A percentile compares a stretch with the other conserved stretches of the same genome.
These are phyloP conservation scores for Blastocystis sp. DNA, from an alignment of 352 stramenopile genomes.

Conservation along the genomic window DNA sequence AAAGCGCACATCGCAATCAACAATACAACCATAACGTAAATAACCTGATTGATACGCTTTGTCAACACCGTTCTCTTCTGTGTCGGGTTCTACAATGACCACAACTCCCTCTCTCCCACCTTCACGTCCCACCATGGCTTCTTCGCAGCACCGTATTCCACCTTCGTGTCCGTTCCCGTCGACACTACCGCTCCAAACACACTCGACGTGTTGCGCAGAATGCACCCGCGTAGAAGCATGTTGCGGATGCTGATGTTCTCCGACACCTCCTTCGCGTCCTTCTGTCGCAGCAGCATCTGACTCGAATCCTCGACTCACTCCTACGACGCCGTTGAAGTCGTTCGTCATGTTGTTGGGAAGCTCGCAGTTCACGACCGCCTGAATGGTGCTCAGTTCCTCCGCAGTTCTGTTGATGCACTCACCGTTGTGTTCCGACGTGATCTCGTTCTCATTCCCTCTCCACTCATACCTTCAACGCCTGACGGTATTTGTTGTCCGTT, in stretches of 20 bases:
- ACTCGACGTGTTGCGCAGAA: slow-evolving; percentile 81
- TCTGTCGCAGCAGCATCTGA: slow-evolving; percentile 67
- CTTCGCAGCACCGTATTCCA: slow-evolving; percentile 68
- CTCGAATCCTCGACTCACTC: slow-evolving; percentile 75
- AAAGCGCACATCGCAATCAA: slow-evolving; percentile 65
- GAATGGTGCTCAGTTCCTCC: slow-evolving; percentile 59
- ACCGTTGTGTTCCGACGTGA: neutral
- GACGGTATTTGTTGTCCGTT: slow-evolving; percentile 76
- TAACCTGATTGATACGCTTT: slow-evolving; percentile 66
- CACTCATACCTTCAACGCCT: slow-evolving; percentile 56
- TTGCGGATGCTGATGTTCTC: slow-evolving; percentile 68
- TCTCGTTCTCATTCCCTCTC: slow-evolving; percentile 28
- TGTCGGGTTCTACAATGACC: neutral
- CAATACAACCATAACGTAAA: slow-evolving; percentile 62
- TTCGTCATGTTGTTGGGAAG: slow-evolving; percentile 70
- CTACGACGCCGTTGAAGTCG: slow-evolving; percentile 58
- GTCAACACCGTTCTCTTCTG: slow-evolving; percentile 65
- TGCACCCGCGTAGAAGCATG: slow-evolving; percentile 77
- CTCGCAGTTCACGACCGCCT: slow-evolving; percentile 68
- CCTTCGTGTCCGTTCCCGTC: slow-evolving; percentile 81
- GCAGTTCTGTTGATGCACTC: neutral
- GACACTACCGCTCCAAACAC: slow-evolving; percentile 80
- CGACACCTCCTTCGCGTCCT: slow-evolving; percentile 64
- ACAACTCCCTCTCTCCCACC: neutral
- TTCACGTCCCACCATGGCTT: slow-evolving; percentile 29